Evolutionary conservation across 1,139 yeast genomes (phyloP).

Genomic region (Kluyveromyces marxianus): DNA sequence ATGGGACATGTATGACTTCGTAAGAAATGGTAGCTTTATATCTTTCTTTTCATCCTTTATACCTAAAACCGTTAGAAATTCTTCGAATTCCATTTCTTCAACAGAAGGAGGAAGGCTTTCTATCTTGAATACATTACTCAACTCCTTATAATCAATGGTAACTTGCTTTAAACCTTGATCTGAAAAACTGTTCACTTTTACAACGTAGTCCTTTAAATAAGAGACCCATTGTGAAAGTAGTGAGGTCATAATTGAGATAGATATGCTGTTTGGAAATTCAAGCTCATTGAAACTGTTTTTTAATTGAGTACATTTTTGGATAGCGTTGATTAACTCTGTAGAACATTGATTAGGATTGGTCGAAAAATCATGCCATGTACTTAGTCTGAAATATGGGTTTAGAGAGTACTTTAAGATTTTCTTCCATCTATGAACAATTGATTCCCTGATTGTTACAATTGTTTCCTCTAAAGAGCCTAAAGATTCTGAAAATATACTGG

Average conservation of each 20-base stretch:
- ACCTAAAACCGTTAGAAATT: constrained; percentile 34
- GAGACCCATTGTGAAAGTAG: constrained; percentile 43
- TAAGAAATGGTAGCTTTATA: constrained; percentile 31
- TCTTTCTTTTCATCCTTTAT: constrained; percentile 35
- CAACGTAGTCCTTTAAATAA: constrained; percentile 48
- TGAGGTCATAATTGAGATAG: constrained; percentile 30
- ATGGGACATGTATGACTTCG: constrained; percentile 26
- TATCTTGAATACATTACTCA: constrained; percentile 37
- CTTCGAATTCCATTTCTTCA: constrained; percentile 33
- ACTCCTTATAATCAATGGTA: constrained; percentile 41
- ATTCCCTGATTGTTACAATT: constrained; percentile 19
- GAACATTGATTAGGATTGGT: constrained; percentile 12
- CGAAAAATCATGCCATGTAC: constrained; percentile 18
- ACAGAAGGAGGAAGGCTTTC: constrained; percentile 30
- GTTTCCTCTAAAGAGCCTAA: constrained; percentile 16
- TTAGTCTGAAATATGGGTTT: constrained; percentile 25
- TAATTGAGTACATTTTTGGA: constrained; percentile 18
- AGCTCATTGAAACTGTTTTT: constrained; percentile 31
- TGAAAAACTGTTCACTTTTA: constrained; percentile 59
- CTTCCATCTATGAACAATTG: constrained; percentile 25
- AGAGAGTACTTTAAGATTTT: constrained; percentile 25
- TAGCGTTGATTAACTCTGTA: constrained; percentile 23
- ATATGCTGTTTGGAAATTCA: constrained; percentile 20
- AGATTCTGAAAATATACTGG: constrained; percentile 21
- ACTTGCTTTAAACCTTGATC: constrained; percentile 51